Evolutionary conservation across 495 filamentous ascomycete species (phyloP).

Genomic region (Aspergillus diversus): DNA sequence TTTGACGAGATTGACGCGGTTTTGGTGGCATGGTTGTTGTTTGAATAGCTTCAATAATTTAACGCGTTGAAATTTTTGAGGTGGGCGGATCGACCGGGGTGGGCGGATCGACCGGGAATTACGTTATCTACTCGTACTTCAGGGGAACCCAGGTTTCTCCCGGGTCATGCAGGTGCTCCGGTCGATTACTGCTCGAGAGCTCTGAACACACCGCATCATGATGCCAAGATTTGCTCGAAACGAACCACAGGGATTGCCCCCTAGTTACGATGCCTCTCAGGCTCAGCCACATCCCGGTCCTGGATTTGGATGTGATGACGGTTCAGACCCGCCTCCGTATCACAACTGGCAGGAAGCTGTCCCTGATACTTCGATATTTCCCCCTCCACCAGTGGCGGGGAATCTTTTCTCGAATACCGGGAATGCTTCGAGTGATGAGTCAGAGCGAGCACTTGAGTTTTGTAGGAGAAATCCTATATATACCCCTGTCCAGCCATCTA

Average conservation of each 20-base stretch:
- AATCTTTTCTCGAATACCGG: slow-evolving; percentile 68
- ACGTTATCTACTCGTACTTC: too few species aligned
- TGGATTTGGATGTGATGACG: background rate
- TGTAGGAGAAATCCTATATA: slow-evolving; percentile 66
- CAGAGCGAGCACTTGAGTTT: slow-evolving; percentile 74
- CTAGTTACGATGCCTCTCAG: slow-evolving; percentile 36
- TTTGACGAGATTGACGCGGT: too few species aligned
- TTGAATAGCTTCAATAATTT: too few species aligned
- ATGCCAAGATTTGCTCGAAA: background rate
- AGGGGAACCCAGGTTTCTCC: background rate
- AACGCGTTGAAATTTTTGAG: too few species aligned
- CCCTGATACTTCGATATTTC: slow-evolving; percentile 78
- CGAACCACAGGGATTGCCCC: slow-evolving; percentile 32
- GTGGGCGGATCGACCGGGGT: too few species aligned
- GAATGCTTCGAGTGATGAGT: slow-evolving; percentile 72
- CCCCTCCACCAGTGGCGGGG: slow-evolving; percentile 76
- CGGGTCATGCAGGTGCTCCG: background rate
- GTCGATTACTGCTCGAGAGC: background rate
- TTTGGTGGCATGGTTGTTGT: too few species aligned
- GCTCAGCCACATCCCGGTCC: slow-evolving; percentile 22
- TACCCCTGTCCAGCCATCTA: slow-evolving; percentile 52
- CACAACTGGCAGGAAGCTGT: slow-evolving; percentile 82
- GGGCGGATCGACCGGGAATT: too few species aligned
- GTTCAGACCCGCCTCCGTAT: slow-evolving; percentile 56
- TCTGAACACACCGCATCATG: background rate